These are phyloP conservation scores for Apiospora saccharicola DNA, from an alignment of 2,329 filamentous ascomycete species.

Conservation along the genomic window DNA sequence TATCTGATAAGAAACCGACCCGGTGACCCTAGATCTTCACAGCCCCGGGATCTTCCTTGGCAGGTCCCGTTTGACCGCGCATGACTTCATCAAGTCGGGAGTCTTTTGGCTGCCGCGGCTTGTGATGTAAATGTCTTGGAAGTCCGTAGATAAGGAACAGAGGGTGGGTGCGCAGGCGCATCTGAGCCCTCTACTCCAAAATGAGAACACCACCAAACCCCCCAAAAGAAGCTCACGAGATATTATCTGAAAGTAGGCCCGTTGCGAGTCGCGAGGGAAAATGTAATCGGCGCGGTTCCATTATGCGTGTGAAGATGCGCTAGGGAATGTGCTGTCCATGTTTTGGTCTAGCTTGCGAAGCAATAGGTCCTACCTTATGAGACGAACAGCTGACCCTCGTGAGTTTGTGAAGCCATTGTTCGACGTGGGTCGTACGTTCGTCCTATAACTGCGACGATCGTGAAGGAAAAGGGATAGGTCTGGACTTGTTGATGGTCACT, in stretches of 20 bases:
- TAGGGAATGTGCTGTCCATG: neutral
- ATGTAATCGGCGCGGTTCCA: neutral
- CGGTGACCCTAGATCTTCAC: neutral
- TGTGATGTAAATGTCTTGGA: neutral
- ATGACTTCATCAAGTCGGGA: neutral
- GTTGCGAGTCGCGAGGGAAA: too few species aligned
- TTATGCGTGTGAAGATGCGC: neutral
- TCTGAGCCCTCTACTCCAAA: neutral
- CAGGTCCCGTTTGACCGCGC: neutral
- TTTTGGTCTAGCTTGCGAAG: neutral
- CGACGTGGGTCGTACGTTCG: neutral
- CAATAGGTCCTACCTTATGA: neutral
- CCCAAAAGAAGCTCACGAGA: neutral
- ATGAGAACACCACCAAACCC: neutral
- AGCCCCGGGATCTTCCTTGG: constrained; percentile 1
- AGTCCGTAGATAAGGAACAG: neutral
- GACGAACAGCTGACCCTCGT: constrained; percentile 9
- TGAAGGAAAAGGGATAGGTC: neutral
- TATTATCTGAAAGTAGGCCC: too few species aligned
- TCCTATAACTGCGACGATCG: constrained; percentile 16
- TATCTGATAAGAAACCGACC: neutral
- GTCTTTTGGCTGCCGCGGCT: neutral
- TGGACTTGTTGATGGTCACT: neutral
- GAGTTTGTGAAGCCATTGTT: constrained; percentile 17
- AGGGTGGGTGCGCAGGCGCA: neutral